Percentiles rank a stretch among this genome's conserved stretches.
phyloP scores from a whole-genome alignment of 1,139 yeast species.

The Wickerhamomyces sp. region DNA sequence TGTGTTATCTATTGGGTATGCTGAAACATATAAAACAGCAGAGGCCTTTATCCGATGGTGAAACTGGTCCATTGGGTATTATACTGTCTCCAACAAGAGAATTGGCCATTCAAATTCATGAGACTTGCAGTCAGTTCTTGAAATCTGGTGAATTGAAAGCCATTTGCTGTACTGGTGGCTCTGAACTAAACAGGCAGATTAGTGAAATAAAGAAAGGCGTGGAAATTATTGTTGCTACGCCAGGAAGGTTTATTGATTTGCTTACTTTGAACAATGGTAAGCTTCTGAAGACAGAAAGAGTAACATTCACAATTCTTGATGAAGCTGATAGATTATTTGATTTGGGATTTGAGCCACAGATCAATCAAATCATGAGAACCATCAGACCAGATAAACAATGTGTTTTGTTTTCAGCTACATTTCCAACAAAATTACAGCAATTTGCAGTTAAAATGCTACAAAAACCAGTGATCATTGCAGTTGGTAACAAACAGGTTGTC shows the following conservation, averaged over 20 bases:
- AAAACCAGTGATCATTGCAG: slow-evolving; percentile 69
- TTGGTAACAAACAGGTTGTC: slow-evolving; percentile 80
- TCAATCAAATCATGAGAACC: slow-evolving; percentile 70
- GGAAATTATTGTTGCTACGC: slow-evolving; percentile 87
- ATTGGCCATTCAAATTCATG: slow-evolving; percentile 76
- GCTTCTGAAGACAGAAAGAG: slow-evolving; percentile 60
- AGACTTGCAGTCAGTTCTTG: slow-evolving; percentile 60
- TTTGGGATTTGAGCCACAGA: slow-evolving; percentile 97
- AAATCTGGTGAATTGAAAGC: slow-evolving; percentile 43
- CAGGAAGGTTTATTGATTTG: slow-evolving; percentile 90
- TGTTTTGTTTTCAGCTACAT: slow-evolving; percentile 92
- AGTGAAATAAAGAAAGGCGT: slow-evolving; percentile 74
- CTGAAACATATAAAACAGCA: slow-evolving; percentile 79
- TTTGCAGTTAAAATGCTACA: slow-evolving; percentile 61
- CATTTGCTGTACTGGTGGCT: slow-evolving; percentile 92
- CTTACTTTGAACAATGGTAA: slow-evolving; percentile 81
- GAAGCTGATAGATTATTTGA: slow-evolving; percentile 98
- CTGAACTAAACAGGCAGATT: slow-evolving; percentile 77
- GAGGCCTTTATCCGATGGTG: slow-evolving; percentile 44
- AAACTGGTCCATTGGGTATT: slow-evolving; percentile 71
- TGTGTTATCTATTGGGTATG: slow-evolving; percentile 81
- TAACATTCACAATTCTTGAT: slow-evolving; percentile 82
- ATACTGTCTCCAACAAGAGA: slow-evolving; percentile 93
- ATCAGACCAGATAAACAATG: slow-evolving; percentile 87
- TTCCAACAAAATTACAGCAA: slow-evolving; percentile 73